A percentile compares a stretch with the other conserved stretches of the same genome.
These are phyloP conservation scores for Microbotryum scabiosae DNA, from an alignment of 1,284 basidiomycete genomes.

Conservation along the genomic window DNA sequence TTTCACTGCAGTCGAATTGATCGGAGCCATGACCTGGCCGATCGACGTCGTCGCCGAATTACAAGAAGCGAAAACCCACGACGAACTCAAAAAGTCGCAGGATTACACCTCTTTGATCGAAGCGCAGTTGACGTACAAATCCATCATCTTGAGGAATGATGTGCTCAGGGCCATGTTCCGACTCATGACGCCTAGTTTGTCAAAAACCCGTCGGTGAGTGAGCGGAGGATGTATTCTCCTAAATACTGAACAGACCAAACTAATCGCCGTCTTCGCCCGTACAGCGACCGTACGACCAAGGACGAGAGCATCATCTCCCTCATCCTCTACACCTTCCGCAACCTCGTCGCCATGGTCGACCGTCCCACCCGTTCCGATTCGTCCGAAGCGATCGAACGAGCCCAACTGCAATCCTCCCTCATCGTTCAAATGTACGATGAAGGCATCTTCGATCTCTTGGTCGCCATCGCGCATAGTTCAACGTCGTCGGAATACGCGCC, in stretches of 20 bases:
- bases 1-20: constrained; percentile 54
- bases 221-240: neutral
- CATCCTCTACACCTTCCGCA: constrained; percentile 79
- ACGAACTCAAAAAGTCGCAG: constrained; percentile 46
- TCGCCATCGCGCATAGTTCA: constrained; percentile 71
- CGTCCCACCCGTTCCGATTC: constrained; percentile 55
- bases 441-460: constrained; percentile 64
- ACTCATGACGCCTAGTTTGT: constrained; percentile 40
- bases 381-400: constrained; percentile 66
- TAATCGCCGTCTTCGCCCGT: neutral
- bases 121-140: constrained; percentile 81
- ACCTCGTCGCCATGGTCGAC: constrained; percentile 82
- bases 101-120: constrained; percentile 76
- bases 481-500: constrained; percentile 64
- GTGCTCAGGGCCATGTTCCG: constrained; percentile 39
- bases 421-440: constrained; percentile 63
- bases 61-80: constrained; percentile 61
- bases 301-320: constrained; percentile 80
- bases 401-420: constrained; percentile 63
- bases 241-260: no score
- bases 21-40: constrained; percentile 94
- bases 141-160: constrained; percentile 37
- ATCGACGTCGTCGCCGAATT: constrained; percentile 87
- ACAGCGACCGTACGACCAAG: constrained; percentile 57
- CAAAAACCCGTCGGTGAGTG: constrained; percentile 39